Percentiles rank a stretch among this genome's conserved stretches.
These are phyloP conservation scores for Ochromonas danica DNA, from an alignment of 108 stramenopile genomes.

Conservation along the genomic window DNA sequence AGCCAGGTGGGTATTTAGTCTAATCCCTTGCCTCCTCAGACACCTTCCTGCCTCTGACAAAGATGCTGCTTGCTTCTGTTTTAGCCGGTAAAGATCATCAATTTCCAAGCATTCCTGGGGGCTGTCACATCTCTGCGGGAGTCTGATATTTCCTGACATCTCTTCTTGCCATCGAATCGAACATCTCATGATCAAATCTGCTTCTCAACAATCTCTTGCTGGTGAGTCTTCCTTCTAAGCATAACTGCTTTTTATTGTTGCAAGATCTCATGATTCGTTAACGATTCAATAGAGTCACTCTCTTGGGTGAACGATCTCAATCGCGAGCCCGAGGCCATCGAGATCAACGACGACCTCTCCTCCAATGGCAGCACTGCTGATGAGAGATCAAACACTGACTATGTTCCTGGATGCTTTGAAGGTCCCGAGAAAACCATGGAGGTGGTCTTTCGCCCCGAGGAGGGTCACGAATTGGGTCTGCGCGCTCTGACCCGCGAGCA, in stretches of 20 bases:
- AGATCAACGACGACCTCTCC: neutral
- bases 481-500: conserved; percentile 71
- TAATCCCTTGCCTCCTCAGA: neutral
- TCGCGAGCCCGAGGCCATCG: neutral
- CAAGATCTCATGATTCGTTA: neutral
- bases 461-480: conserved; percentile 66
- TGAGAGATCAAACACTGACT: neutral
- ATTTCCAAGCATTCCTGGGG: conserved; percentile 5
- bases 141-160: conserved; percentile 28
- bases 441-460: conserved; percentile 63
- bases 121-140: neutral
- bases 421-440: conserved; percentile 71
- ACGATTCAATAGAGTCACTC: neutral
- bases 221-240: neutral
- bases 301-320: neutral
- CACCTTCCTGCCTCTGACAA: neutral
- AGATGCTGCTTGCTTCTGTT: neutral
- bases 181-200: neutral
- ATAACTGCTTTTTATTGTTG: neutral
- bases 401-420: conserved; percentile 51
- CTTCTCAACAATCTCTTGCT: neutral
- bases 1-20: neutral
- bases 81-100: neutral
- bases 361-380: neutral
- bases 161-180: neutral